Base-by-base conservation (phyloP, 1,284 basidiomycete species). In the Pseudozyma pruni region DNA sequence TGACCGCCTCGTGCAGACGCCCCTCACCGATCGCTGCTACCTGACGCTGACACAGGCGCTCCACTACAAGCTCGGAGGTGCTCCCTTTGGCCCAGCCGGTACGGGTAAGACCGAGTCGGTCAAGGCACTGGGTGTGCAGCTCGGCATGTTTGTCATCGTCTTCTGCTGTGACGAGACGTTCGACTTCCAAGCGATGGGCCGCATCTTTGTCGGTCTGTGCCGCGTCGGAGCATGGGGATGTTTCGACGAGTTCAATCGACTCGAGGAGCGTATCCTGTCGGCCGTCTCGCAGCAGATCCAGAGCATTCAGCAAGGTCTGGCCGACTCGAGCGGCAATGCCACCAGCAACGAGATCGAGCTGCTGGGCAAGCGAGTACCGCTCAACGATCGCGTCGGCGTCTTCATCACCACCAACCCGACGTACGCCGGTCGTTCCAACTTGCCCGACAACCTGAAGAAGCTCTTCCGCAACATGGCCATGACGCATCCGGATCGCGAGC, bases 141-240 rank as follows among this genome's bases (percentile, higher is more conserved):
- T 99, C 8, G 96, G 96, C 44, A 90, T 94, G 42, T 98, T 98
- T 80, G 96, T 98, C 17, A 86, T 99, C 44, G 96, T 99, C 29
- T 98, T 99, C 86, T 98, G 96, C 83, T 99, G 96, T 81, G 96
- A 98, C 84, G 95, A 98, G 83, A 97, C 93, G 0, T 99, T 99
- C 83, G 97, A 99, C 84, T 98, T 98, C 87, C 94, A 98, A 81
- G 96, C 96, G 2, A 98, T 99, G 96, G 95, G 95, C 67, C 91
- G 96, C 76, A 98, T 98, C 79, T 98, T 98, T 82, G 90, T 98
- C 75, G 96, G 96, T 67, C 88, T 98, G 17, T 98, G 95, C 85
- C 93, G 98, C 85, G 96, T 98, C 34, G 97, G 96, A 34, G 96
- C 96, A 0, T 99, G 97, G 73, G 78, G 76, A 43, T 78, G 76